Conservation (phyloP, 768 basidiomycete species). For the Mrakia frigida region DNA sequence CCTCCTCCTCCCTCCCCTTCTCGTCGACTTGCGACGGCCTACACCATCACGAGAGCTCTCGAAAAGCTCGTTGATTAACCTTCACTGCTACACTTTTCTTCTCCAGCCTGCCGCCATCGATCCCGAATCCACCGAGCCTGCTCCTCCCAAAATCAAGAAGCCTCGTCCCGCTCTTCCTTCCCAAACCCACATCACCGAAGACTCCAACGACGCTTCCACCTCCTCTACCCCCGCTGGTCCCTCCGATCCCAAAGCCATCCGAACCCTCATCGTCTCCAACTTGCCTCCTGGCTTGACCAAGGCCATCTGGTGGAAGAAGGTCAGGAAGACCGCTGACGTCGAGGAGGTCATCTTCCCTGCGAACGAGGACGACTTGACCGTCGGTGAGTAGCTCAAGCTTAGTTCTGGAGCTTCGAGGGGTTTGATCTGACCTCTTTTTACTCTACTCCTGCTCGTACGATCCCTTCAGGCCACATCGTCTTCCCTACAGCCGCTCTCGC, state of each 20-base stretch:
- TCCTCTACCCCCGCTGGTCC: constrained; percentile 1
- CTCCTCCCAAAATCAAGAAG: constrained; percentile 28
- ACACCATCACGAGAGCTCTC: neutral
- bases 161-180: constrained; percentile 22
- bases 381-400: constrained; percentile 47
- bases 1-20: no score
- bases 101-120: constrained; percentile 6
- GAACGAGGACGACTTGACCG: constrained; percentile 50
- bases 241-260: constrained; percentile 70
- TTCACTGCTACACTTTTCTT: neutral
- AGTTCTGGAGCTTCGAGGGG: no score
- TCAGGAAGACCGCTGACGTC: constrained; percentile 66
- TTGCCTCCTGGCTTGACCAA: constrained; percentile 43
- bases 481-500: constrained; percentile 67
- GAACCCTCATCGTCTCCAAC: constrained; percentile 53
- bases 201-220: neutral
- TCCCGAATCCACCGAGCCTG: constrained; percentile 19
- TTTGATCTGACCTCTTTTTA: neutral
- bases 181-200: constrained; percentile 21
- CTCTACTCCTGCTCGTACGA: neutral
- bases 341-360: constrained; percentile 50
- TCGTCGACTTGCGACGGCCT: no score
- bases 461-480: constrained; percentile 58
- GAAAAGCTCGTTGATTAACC: neutral
- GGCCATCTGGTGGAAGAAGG: constrained; percentile 57